phyloP scores from a whole-genome alignment of 345 rosid species.

The Ceriops tagal region DNA sequence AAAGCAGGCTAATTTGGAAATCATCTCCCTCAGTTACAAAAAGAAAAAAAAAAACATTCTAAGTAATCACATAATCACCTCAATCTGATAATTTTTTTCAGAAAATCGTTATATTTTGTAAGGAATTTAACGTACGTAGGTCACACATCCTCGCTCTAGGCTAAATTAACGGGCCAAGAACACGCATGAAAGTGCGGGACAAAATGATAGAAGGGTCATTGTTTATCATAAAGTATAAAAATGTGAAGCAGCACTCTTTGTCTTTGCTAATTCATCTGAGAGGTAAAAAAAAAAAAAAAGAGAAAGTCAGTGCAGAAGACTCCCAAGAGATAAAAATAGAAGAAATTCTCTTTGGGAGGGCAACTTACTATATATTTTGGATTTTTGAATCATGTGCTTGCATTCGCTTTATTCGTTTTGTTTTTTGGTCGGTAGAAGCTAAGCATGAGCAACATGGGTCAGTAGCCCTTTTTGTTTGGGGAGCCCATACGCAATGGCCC shows the following conservation, averaged over 20 bases:
- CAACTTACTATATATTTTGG: background rate
- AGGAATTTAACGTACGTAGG: too few species aligned
- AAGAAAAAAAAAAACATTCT: too few species aligned
- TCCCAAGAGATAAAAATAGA: too few species aligned
- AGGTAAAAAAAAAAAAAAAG: background rate
- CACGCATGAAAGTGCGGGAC: background rate
- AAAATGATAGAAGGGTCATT: slow-evolving; percentile 7
- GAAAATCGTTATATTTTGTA: too few species aligned
- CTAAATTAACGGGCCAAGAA: background rate
- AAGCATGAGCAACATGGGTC: slow-evolving; percentile 17
- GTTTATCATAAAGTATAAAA: background rate
- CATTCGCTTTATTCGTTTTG: slow-evolving; percentile 37
- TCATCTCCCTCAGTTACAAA: too few species aligned
- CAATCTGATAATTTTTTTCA: too few species aligned
- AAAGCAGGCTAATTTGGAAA: too few species aligned
- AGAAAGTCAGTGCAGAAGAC: too few species aligned
- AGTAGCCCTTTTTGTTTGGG: slow-evolving; percentile 8
- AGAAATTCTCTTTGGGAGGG: too few species aligned
- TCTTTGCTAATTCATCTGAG: background rate
- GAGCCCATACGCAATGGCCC: slow-evolving; percentile 22
- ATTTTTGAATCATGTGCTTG: slow-evolving; percentile 19
- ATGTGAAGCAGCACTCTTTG: background rate
- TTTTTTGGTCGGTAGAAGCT: slow-evolving; percentile 30
- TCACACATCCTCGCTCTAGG: background rate
- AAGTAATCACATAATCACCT: too few species aligned